Conservation (phyloP, 345 rosid genomes). For the Rubroshorea leprosula region DNA sequence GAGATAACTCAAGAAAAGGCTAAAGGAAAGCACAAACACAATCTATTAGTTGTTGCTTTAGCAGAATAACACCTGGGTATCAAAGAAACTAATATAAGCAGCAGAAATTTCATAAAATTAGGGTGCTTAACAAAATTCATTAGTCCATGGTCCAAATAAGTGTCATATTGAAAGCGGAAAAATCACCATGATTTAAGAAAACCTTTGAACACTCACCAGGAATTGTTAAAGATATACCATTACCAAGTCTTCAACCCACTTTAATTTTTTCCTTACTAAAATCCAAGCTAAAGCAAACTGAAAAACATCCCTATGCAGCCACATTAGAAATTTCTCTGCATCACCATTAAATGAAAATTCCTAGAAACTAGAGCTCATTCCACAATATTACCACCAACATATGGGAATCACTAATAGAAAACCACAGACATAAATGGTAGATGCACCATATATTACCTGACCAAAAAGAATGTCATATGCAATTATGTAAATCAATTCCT, state of each 20-base stretch:
- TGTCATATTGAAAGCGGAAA: too few species aligned
- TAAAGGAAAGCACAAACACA: too few species aligned
- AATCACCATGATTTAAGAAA: neutral
- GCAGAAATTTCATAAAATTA: too few species aligned
- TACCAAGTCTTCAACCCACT: conserved; percentile 50
- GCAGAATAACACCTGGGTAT: too few species aligned
- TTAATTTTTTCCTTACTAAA: conserved; percentile 55
- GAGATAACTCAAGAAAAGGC: neutral
- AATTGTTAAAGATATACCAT: conserved; percentile 35
- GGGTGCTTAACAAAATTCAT: conserved; percentile 14
- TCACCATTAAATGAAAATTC: conserved; percentile 55
- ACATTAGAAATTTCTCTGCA: conserved; percentile 67
- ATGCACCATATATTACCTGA: conserved; percentile 34
- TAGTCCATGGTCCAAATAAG: too few species aligned
- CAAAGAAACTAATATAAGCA: too few species aligned
- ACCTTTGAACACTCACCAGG: conserved; percentile 37
- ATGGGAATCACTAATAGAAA: neutral
- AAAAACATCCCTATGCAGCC: conserved; percentile 41
- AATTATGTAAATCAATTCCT: conserved; percentile 58
- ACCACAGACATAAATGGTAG: too few species aligned
- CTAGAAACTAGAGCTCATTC: conserved; percentile 30
- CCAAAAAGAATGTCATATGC: conserved; percentile 79
- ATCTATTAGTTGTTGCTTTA: too few species aligned
- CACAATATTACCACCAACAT: conserved; percentile 13
- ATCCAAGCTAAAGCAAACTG: conserved; percentile 55